A percentile compares a stretch with the other conserved stretches of the same genome.
phyloP scores from a whole-genome alignment of 2,329 filamentous ascomycete genomes.

The Graphilbum sp. region DNA sequence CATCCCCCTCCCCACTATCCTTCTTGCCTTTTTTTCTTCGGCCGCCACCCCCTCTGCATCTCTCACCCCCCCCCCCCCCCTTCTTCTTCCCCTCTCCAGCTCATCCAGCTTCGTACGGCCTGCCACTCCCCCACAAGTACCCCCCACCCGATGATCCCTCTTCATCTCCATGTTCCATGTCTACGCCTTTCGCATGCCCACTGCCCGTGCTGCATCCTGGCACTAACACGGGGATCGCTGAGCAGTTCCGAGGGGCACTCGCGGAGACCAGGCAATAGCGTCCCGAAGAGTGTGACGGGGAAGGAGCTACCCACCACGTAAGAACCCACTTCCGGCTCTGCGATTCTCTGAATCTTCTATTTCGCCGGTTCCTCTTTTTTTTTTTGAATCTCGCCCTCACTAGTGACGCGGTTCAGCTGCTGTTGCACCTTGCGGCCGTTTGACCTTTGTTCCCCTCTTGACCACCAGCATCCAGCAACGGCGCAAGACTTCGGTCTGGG shows the following conservation, averaged over 20 bases:
- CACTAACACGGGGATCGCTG: background rate
- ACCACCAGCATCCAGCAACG: slow-evolving; percentile 1
- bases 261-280: background rate
- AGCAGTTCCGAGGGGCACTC: too few species aligned
- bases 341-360: too few species aligned
- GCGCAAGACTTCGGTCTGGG: background rate
- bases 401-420: slow-evolving; percentile 7
- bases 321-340: background rate
- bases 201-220: background rate
- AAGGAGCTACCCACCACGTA: too few species aligned
- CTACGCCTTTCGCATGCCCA: too few species aligned
- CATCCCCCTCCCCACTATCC: background rate
- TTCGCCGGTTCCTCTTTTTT: background rate
- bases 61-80: background rate
- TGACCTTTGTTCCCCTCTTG: background rate
- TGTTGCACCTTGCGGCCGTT: background rate
- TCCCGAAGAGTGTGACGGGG: background rate
- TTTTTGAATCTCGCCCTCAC: slow-evolving; percentile 3
- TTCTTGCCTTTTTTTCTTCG: background rate
- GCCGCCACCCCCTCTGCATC: background rate
- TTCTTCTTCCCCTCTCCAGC: too few species aligned
- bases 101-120: background rate
- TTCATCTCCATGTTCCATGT: background rate
- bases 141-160: background rate
- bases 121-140: background rate